Evolutionary conservation across 129 eudicot genomes (phyloP), one percentile per base, ranked within the genome.

Genomic region (Artemisia annua): DNA sequence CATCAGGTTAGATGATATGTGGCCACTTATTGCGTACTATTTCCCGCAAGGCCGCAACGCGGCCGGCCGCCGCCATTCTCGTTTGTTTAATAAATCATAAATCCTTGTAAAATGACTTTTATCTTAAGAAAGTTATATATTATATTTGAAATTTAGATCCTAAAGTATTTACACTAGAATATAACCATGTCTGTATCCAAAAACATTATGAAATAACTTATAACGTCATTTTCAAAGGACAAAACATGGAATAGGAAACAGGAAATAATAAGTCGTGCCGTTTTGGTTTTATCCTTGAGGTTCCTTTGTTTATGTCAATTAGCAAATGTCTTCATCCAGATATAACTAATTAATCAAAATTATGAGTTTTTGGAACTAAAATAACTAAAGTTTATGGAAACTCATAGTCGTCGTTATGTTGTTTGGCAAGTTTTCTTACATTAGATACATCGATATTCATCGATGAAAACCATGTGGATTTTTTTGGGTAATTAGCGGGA

Each of bases 361-460:
- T 39, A 50, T 28, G 24, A 71, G 6, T 56, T 63, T 67, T 66
- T 12, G 20, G 39, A 56, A 75, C 58, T 55, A 24, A 26, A 68
- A 53, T 63, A 50, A 53, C 26, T 17, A 55, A 63, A 71, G 16
- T 3, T 43, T 63, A 78, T 68, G 72, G 60, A 68, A 71, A 48
- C 79, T 73, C 54, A 63, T 81, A 46, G 11, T 7, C 76, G 86
- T 81, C 84, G 48, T 81, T 80, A 71, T 55, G 51, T 70, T 56
- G 76, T 58, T 39, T 81, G 78, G 86, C 81, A 66, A 72, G 64
- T 68, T 60, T 71, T 67, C 48, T 66, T 26, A 39, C 88, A 74
- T 87, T 63, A 84, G 87, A 84, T 76, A 68, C 84, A 87, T 84
- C 93, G 89, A 85, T 50, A 67, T 56, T 73, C 63, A 52, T 79